These are phyloP conservation scores for Circinella umbellata DNA, from an alignment of 371 early-diverging fungal species.

Conservation along the genomic window DNA sequence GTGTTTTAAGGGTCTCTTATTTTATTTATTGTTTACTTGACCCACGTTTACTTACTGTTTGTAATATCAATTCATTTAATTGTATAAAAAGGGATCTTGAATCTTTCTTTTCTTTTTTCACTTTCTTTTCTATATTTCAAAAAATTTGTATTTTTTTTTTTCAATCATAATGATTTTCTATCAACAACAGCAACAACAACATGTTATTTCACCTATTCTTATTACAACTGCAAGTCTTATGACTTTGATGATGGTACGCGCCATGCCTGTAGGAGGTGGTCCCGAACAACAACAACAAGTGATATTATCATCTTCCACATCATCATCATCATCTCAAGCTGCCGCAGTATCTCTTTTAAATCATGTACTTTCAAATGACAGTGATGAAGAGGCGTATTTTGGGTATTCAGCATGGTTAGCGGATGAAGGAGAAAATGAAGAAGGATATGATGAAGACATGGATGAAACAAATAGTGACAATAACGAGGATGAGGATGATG, in stretches of 20 bases:
- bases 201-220: background rate
- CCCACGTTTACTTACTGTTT: too few species aligned
- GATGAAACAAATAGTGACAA: background rate
- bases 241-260: background rate
- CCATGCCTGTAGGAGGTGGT: background rate
- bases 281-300: background rate
- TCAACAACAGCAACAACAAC: background rate
- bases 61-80: too few species aligned
- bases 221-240: background rate
- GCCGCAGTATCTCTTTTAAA: conserved; percentile 8
- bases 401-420: conserved; percentile 4
- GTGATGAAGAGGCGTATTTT: conserved; percentile 15
- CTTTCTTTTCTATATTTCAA: too few species aligned
- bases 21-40: too few species aligned
- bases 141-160: background rate
- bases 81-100: too few species aligned
- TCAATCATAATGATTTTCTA: background rate
- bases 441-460: conserved; percentile 2
- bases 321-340: background rate
- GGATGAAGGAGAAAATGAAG: conserved; percentile 2
- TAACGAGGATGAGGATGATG: background rate
- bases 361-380: conserved; percentile 12
- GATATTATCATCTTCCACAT: background rate
- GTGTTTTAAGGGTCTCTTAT: too few species aligned
- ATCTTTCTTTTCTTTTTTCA: too few species aligned